Evolutionary conservation across 1,284 basidiomycete species (phyloP).

Genomic region (Phlebopus sp.): DNA sequence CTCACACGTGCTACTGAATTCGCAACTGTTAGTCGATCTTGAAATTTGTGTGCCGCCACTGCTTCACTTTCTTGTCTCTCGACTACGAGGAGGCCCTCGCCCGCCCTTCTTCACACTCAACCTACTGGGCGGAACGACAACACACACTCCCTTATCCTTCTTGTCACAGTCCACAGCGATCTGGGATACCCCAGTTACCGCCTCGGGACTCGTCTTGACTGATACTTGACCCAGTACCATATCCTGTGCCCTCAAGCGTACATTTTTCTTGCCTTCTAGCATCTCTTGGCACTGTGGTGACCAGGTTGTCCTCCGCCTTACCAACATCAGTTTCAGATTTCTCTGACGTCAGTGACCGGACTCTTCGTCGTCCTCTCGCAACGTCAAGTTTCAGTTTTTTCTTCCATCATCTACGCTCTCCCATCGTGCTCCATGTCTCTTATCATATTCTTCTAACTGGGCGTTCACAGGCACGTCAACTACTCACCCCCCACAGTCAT

Average conservation of each 20-base stretch:
- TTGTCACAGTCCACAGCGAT: neutral
- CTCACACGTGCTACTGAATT: neutral
- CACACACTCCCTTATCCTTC: neutral
- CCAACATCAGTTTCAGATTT: slow-evolving; percentile 14
- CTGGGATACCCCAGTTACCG: neutral
- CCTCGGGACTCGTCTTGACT: neutral
- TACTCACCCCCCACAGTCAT: neutral
- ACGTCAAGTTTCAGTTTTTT: neutral
- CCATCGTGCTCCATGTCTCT: slow-evolving; percentile 18
- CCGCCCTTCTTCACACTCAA: neutral
- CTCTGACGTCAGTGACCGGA: slow-evolving; percentile 4
- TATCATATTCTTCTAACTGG: slow-evolving; percentile 15
- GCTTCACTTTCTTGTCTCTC: slow-evolving; percentile 6
- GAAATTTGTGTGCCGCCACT: neutral
- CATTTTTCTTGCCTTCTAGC: slow-evolving; percentile 8
- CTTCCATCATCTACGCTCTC: neutral
- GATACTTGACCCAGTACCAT: slow-evolving; percentile 14
- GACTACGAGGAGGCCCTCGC: slow-evolving; percentile 15
- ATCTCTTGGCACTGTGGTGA: slow-evolving; percentile 2
- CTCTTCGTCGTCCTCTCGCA: neutral
- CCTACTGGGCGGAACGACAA: neutral
- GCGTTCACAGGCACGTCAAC: slow-evolving; percentile 7
- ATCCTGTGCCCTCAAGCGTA: neutral
- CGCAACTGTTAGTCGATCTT: neutral
- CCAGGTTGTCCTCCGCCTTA: slow-evolving; percentile 12